Evolutionary conservation across 805 yeast genomes (phyloP).

Genomic region (Kregervanrija pseudodelftensis): DNA sequence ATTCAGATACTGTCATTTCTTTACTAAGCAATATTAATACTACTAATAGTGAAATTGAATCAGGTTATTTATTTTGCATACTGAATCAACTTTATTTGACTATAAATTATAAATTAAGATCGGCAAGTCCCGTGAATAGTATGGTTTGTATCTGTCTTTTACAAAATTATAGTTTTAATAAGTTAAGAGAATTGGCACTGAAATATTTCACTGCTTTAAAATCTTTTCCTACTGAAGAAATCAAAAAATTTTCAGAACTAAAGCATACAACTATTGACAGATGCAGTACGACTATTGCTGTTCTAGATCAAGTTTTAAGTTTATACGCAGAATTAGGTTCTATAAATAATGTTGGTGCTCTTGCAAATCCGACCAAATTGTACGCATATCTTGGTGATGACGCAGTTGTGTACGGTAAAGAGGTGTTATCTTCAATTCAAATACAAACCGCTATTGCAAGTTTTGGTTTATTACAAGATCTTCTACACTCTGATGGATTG

Average conservation of each 20-base stretch:
- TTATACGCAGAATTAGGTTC: constrained; percentile 41
- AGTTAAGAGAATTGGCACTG: constrained; percentile 23
- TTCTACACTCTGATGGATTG: constrained; percentile 25
- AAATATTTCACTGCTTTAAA: constrained; percentile 20
- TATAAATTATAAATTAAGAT: constrained; percentile 17
- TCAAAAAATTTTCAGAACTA: constrained; percentile 12
- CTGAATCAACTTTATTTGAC: constrained; percentile 21
- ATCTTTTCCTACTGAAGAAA: constrained; percentile 11
- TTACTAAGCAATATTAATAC: constrained; percentile 14
- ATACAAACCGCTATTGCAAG: constrained; percentile 36
- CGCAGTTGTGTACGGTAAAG: constrained; percentile 19
- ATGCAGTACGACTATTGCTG: constrained; percentile 18
- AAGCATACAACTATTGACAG: constrained; percentile 21
- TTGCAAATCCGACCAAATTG: constrained; percentile 31
- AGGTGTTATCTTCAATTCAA: constrained; percentile 18
- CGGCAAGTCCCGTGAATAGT: constrained; percentile 28
- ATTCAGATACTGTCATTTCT: constrained; percentile 15
- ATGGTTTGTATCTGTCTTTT: constrained; percentile 41
- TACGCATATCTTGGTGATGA: constrained; percentile 30
- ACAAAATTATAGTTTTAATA: constrained; percentile 41
- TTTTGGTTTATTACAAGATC: constrained; percentile 31
- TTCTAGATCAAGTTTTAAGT: constrained; percentile 27
- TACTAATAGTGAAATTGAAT: constrained; percentile 16
- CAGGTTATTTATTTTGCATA: constrained; percentile 20
- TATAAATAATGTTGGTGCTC: constrained; percentile 25